Percentiles rank a stretch among this genome's conserved stretches.
Evolutionary conservation across 2,329 filamentous ascomycete genomes (phyloP).

Genomic region (Thermoascus crustaceus): DNA sequence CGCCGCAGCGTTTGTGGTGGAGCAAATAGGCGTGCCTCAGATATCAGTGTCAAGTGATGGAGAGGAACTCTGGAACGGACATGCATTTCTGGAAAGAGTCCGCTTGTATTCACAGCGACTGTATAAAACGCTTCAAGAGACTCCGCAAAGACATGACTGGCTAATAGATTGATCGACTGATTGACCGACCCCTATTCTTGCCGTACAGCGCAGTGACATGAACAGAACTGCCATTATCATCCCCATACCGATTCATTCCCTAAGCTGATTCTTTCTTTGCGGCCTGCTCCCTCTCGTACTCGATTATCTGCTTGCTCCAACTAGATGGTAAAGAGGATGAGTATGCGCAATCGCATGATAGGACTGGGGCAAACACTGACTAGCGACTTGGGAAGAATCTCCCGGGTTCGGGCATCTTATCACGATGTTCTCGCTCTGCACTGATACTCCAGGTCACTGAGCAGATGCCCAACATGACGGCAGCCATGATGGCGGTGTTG

Average conservation of each 20-base stretch:
- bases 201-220: slow-evolving; percentile 30
- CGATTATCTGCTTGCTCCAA: slow-evolving; percentile 64
- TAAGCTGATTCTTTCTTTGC: slow-evolving; percentile 34
- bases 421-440: slow-evolving; percentile 63
- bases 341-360: slow-evolving; percentile 10
- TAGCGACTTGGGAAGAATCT: slow-evolving; percentile 78
- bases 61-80: slow-evolving; percentile 38
- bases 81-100: slow-evolving; percentile 37
- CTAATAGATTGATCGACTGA: slow-evolving; percentile 26
- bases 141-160: slow-evolving; percentile 24
- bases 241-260: slow-evolving; percentile 11
- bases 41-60: slow-evolving; percentile 23
- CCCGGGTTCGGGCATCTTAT: slow-evolving; percentile 66
- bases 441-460: slow-evolving; percentile 63
- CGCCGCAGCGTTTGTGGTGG: slow-evolving; percentile 85
- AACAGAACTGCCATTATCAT: slow-evolving; percentile 18
- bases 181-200: slow-evolving; percentile 27
- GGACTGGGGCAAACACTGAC: slow-evolving; percentile 44
- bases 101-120: slow-evolving; percentile 37
- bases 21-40: slow-evolving; percentile 77
- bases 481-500: slow-evolving; percentile 74
- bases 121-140: slow-evolving; percentile 31
- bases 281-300: slow-evolving; percentile 52
- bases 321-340: slow-evolving; percentile 29
- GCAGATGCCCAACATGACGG: slow-evolving; percentile 59